Evolutionary conservation across 768 basidiomycete genomes (phyloP).

Genomic region (Trametes maxima): DNA sequence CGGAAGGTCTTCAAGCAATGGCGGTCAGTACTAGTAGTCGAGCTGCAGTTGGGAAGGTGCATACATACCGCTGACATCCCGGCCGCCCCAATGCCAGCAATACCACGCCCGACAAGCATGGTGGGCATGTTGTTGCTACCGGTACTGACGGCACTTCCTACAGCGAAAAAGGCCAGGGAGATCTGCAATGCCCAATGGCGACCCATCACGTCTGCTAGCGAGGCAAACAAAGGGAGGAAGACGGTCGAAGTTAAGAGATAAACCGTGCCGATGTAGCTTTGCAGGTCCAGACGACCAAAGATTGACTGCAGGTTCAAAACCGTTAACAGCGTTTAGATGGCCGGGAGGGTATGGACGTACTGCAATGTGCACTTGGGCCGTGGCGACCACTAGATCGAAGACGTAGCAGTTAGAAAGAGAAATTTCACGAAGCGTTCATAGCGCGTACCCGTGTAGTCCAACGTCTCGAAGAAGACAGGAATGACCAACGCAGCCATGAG

Average conservation of each 20-base stretch:
- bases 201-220: constrained; percentile 52
- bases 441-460: constrained; percentile 39
- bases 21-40: constrained; percentile 14
- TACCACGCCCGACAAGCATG: constrained; percentile 48
- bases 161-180: constrained; percentile 46
- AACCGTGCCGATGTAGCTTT: constrained; percentile 51
- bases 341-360: constrained; percentile 31
- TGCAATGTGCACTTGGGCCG: constrained; percentile 53
- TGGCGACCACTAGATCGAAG: constrained; percentile 46
- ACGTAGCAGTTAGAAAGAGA: too few relatives aligned
- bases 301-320: constrained; percentile 28
- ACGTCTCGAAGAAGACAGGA: constrained; percentile 45
- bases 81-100: constrained; percentile 53
- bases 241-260: constrained; percentile 55
- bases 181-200: constrained; percentile 50
- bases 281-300: constrained; percentile 39
- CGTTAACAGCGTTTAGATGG: background rate
- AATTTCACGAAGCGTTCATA: background rate
- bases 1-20: constrained; percentile 40
- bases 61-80: constrained; percentile 41
- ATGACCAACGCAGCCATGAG: constrained; percentile 41
- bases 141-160: constrained; percentile 51
- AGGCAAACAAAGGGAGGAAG: constrained; percentile 54
- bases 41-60: background rate
- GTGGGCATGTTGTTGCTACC: constrained; percentile 48